Base-by-base conservation (phyloP, 768 basidiomycete genomes). In the Naganishia kalamii region DNA sequence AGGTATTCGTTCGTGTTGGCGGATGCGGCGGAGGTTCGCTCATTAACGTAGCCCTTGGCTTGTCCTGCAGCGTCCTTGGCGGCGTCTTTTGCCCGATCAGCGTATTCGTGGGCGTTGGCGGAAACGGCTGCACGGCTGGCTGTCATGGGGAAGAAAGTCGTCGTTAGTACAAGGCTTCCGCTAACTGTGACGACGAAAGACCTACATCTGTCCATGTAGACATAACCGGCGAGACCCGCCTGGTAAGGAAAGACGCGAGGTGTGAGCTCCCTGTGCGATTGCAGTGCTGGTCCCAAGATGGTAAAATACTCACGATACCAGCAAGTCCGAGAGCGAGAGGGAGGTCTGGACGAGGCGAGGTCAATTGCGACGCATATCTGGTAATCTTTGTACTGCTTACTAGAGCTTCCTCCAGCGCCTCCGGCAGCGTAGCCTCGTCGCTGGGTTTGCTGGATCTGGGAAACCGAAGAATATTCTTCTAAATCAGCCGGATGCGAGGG, bases 171-270 rank as follows among this genome's bases (percentile, higher is more conserved):
- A 41, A 35, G 70, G 66, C 27, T 70, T 72, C 13, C 72, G 61
- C 50, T 6, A n/a, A 6, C 10, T n/a, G 21, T 44, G 10, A 44
- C n/a, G n/a, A n/a, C 8, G 19, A 8, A 44, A 11, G 43, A 44
- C 54, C 23, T 12, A 57, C 54, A 57, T 57, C 54, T 33, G 32
- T 72, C 69, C 15, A 75, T 78, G 78, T 87, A 88, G 51, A 83
- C 63, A 70, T 82, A 82, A 6, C 76, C 73, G 0, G 70, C 80
- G 43, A 81, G 71, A 40, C 81, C 82, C n/a, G 70, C 78, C 60
- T 72, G 30, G n/a, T 1, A 15, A 27, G 12, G 19, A 17, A 32
- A 48, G 35, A 30, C 15, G 15, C 3, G 37, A 33, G 46, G 15
- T 46, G 21, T 27, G 29, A 6, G 19, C 23, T 29, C 7, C 23